A percentile compares a stretch with the other conserved stretches of the same genome.
These are phyloP conservation scores for Cymbidium sinense DNA, from an alignment of 106 monocot genomes.

Conservation along the genomic window DNA sequence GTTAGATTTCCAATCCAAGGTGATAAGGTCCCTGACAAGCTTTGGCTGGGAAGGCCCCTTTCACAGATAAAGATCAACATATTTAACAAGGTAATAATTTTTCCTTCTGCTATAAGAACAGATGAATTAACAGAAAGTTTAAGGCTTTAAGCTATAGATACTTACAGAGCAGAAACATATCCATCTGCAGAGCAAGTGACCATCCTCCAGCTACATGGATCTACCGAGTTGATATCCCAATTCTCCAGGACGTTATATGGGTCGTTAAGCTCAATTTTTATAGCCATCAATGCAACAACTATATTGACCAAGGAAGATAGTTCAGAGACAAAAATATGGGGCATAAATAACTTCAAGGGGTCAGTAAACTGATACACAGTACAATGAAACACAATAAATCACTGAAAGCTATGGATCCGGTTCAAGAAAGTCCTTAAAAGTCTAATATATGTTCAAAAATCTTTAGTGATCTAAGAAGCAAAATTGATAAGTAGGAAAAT, in stretches of 20 bases:
- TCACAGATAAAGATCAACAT: not conserved
- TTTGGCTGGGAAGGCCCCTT: constrained; percentile 87
- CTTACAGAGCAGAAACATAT: constrained; percentile 87
- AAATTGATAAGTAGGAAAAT: not conserved
- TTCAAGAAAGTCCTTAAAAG: not conserved
- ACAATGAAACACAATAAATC: not conserved
- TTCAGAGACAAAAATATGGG: not conserved
- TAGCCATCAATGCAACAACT: constrained; percentile 87
- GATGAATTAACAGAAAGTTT: not conserved
- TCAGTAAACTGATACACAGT: not conserved
- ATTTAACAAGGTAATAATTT: not conserved
- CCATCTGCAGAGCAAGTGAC: constrained; percentile 87
- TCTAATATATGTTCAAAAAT: not conserved
- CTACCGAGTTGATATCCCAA: constrained; percentile 98
- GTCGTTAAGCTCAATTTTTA: constrained; percentile 71
- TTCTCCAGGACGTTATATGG: constrained; percentile 77
- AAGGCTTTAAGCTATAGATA: not conserved
- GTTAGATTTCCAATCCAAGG: constrained; percentile 86
- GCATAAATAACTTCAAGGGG: not conserved
- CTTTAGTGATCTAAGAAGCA: not conserved
- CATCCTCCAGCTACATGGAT: constrained; percentile 99
- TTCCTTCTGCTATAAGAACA: not conserved
- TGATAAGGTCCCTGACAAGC: constrained; percentile 80
- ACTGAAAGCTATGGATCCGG: not conserved
- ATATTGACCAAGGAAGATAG: constrained; percentile 14